phyloP scores from a whole-genome alignment of 768 basidiomycete genomes.

The Coprinellus aureogranulatus region DNA sequence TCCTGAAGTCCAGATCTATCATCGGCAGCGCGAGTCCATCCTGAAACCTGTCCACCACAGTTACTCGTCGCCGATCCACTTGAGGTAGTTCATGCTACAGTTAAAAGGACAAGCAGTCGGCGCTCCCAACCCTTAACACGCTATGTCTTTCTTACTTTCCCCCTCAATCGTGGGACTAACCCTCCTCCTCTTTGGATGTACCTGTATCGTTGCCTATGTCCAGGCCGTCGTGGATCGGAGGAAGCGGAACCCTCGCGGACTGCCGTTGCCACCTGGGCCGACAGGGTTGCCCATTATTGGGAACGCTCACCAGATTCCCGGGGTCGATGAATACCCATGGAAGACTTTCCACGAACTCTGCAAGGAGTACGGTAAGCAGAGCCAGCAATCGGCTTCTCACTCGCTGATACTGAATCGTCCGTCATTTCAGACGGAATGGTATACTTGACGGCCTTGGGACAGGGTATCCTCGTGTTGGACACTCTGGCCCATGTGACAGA shows the following conservation, averaged over 20 bases:
- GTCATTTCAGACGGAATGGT: slow-evolving; percentile 14
- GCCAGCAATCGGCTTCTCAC: background rate
- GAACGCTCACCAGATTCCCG: background rate
- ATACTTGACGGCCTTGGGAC: slow-evolving; percentile 12
- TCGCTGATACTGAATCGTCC: background rate
- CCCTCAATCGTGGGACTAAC: too few species aligned
- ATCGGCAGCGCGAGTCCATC: too few species aligned
- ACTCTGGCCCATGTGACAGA: slow-evolving; percentile 6
- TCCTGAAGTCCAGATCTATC: too few species aligned
- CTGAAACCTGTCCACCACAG: too few species aligned
- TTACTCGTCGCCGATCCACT: too few species aligned
- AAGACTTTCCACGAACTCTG: background rate
- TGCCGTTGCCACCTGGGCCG: background rate
- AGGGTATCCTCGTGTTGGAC: slow-evolving; percentile 12
- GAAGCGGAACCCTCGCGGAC: background rate
- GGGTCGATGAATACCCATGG: background rate
- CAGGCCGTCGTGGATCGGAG: too few species aligned
- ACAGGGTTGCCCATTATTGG: background rate
- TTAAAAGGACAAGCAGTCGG: too few species aligned
- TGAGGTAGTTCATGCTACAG: too few species aligned
- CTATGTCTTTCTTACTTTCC: too few species aligned
- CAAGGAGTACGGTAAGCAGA: background rate
- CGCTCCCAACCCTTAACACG: too few species aligned
- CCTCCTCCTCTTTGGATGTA: too few species aligned
- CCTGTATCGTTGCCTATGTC: too few species aligned